phyloP scores from a whole-genome alignment of 1,139 yeast species.

The Candida sp. region DNA sequence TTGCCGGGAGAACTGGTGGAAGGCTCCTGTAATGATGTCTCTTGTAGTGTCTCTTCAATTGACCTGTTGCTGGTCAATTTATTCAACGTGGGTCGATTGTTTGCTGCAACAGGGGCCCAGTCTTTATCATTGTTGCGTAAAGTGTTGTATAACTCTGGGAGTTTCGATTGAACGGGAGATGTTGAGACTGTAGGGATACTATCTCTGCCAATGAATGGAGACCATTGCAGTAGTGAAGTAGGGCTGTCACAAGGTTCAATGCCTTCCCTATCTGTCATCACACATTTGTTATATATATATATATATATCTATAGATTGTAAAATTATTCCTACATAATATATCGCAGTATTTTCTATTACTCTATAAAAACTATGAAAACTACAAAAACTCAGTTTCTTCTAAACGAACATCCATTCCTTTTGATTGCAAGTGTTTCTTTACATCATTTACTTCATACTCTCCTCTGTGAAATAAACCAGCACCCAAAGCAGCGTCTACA shows the following conservation, averaged over 20 bases:
- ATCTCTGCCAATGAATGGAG: not conserved
- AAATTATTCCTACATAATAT: not conserved
- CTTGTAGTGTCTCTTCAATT: conserved; percentile 8
- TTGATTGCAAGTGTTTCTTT: conserved; percentile 53
- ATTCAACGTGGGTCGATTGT: conserved; percentile 9
- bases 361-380: not conserved
- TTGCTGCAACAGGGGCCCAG: conserved; percentile 1
- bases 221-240: not conserved
- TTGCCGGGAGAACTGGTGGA: not conserved
- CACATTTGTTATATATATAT: not conserved
- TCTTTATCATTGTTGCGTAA: conserved; percentile 20
- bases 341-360: not conserved
- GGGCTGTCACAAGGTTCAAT: not conserved
- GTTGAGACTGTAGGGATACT: conserved; percentile 5
- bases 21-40: not conserved
- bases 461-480: conserved; percentile 95
- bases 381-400: conserved; percentile 1
- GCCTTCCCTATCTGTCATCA: not conserved
- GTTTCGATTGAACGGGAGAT: conserved; percentile 23
- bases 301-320: not conserved
- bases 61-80: conserved; percentile 11
- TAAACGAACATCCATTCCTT: conserved; percentile 2
- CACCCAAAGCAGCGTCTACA: conserved; percentile 96
- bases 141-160: conserved; percentile 18
- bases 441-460: conserved; percentile 87